Conservation (phyloP, 2,329 filamentous ascomycete species). For the Aspergillus jensenii region DNA sequence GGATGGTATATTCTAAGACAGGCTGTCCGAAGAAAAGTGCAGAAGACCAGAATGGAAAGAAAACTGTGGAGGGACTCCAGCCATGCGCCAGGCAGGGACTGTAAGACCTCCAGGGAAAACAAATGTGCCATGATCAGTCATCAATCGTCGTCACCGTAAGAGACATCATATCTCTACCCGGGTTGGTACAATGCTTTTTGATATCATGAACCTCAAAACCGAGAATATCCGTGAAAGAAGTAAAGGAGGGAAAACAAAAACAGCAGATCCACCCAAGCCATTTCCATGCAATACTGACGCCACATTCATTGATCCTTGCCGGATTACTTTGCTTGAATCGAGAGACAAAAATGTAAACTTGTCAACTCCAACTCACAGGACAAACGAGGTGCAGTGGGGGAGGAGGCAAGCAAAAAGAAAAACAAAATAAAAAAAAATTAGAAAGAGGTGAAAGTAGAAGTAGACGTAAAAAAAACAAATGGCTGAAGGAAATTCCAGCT, state of each 20-base stretch:
- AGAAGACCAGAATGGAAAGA: conserved; percentile 16
- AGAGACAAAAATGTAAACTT: conserved; percentile 11
- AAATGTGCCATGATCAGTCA: conserved; percentile 21
- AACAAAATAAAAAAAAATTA: conserved; percentile 5
- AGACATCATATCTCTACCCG: conserved; percentile 10
- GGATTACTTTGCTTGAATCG: neutral
- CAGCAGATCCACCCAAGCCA: conserved; percentile 14
- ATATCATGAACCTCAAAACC: conserved; percentile 13
- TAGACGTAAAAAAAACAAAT: conserved; percentile 8
- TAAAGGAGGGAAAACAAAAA: neutral
- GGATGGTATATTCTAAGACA: conserved; percentile 37
- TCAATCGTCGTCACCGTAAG: conserved; percentile 19
- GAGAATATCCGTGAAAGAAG: conserved; percentile 9
- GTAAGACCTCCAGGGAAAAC: conserved; percentile 2
- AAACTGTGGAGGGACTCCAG: conserved; percentile 10
- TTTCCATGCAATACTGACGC: conserved; percentile 21
- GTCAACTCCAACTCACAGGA: conserved; percentile 17
- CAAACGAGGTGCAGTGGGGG: neutral
- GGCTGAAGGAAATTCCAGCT: neutral
- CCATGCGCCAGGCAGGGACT: conserved; percentile 24
- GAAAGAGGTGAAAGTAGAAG: conserved; percentile 4
- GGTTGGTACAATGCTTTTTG: conserved; percentile 16
- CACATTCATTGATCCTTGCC: conserved; percentile 8
- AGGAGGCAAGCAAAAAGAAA: conserved; percentile 4
- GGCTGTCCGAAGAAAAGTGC: conserved; percentile 22